Base-by-base conservation (phyloP, 805 yeast species). In the Candida oleophila region DNA sequence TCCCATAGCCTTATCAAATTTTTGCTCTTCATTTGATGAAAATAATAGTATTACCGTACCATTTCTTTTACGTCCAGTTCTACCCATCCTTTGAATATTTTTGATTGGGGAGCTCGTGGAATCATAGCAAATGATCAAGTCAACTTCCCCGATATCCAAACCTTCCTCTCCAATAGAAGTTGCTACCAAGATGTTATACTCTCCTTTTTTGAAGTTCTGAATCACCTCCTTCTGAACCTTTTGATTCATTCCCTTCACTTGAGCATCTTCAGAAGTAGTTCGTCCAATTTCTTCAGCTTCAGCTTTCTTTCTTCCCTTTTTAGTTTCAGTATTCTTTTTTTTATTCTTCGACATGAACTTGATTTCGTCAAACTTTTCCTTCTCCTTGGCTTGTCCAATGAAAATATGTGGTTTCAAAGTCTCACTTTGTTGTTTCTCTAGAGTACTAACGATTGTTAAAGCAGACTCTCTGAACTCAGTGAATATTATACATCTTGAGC, bases 91-190 rank as follows among this genome's bases (percentile, higher is more conserved):
- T 62, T 94, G 99, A 36, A 94, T 78, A 55, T 87, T 90, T 49
- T 95, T 88, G 47, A 94, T 92, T 0, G 98, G 97, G 39, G 96
- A 89, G 22, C 90, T 77, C 0, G 97, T 90, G 0, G 96, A 88
- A 59, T 94, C 99, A 65, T 82, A 94, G 60, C 97, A 91, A 5
- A 94, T 76, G 54, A 94, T 92, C 56, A 94, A 62, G 64, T 94
- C 99, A 44, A 94, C 99, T 62, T 95, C 97, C 28, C 99, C 99
- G 54, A 94, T 95, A 71, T 94, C 99, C 53, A 94, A 75, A 39
- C 99, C 99, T 72, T 94, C 99, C 63, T 94, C 99, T 41, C 98
- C 99, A 60, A 94, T 92, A 0, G 97, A 90, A 0, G 99, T 94
- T 3, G 98, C 97, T 4, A 94, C 96, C 18, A 94, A 68, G 7